Base-by-base conservation (phyloP, 2,329 filamentous ascomycete species). In the Sclerotinia trifoliorum region DNA sequence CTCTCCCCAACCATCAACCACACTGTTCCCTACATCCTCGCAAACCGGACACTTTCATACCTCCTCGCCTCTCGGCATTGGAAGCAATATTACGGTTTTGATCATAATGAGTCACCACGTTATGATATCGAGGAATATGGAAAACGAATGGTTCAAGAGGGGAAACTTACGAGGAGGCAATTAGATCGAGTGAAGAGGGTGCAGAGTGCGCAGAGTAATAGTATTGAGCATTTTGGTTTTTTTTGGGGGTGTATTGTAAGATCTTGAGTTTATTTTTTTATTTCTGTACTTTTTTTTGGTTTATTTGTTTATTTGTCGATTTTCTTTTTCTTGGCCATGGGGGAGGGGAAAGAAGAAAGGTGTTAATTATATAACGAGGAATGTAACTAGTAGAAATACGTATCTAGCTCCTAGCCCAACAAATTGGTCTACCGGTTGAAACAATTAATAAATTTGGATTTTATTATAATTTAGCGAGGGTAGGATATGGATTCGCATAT, bases 31-130 rank as follows among this genome's bases (percentile, higher is more conserved):
- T 60, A 60, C 24, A 60, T 46, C 56, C 56, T 60, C 56, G 21
- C 56, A 13, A 46, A 60, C 39, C 46, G 39, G 56, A 60, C n/a
- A 5, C 24, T 29, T 39, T 60, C 56, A 2, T 46, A 60, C 24
- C 17, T 60, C 8, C 56, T 60, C 24, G 39, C 56, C 1, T 21
- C 56, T 0, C 24, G 56, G 6, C 39, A 44, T 2, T 58, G 56
- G 56, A 58, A 58, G 29, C n/a, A 58, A 44, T 58, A 44, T 24
- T 44, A 58, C 35, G 56, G 56, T 1, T 58, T 58, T 10, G 56
- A 58, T 1, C 35, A 58, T 3, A 42, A 58, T 13, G 56, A 58
- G 8, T 58, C 56, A 0, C 35, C 56, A 3, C 56, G 35, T 19
- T 58, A 58, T 19, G 56, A 44, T 44, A 13, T 58, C 1, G n/a